Percentiles rank a stretch among this genome's conserved stretches.
Evolutionary conservation across 441 rosid species (phyloP).

Genomic region (Metrosideros polymorpha): DNA sequence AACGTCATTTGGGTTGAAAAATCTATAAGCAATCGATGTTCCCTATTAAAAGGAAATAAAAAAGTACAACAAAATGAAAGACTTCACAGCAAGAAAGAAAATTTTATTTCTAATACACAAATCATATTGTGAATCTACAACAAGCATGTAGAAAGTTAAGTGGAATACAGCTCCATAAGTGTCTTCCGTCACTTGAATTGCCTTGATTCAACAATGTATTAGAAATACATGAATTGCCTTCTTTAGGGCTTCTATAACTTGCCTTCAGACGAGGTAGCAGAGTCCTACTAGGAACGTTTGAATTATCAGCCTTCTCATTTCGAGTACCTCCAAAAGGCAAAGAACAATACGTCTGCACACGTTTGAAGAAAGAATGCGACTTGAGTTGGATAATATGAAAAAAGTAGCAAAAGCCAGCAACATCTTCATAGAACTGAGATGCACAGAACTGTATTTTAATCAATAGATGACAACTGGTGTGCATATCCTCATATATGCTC

Average conservation of each 20-base stretch:
- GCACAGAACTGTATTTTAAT: neutral
- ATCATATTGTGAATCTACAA: neutral
- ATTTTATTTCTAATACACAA: neutral
- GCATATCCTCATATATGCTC: neutral
- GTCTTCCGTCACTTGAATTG: neutral
- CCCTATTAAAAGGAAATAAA: neutral
- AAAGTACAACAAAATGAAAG: neutral
- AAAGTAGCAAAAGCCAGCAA: neutral
- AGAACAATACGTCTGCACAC: neutral
- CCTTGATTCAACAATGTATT: fast-evolving
- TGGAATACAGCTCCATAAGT: neutral
- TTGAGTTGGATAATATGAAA: neutral
- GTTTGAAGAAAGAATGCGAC: neutral
- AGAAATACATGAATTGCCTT: neutral
- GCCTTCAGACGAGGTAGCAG: too few species aligned
- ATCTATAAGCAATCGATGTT: neutral
- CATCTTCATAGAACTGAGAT: neutral
- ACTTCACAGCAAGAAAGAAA: neutral
- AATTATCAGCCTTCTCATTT: neutral
- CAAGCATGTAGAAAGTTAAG: neutral
- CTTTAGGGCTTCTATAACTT: too few species aligned
- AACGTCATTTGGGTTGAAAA: neutral
- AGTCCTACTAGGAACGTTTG: too few species aligned
- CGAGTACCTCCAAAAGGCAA: fast-evolving
- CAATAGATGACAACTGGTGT: neutral